Conservation (phyloP, 1,284 basidiomycete genomes). For the Trametes sp. region DNA sequence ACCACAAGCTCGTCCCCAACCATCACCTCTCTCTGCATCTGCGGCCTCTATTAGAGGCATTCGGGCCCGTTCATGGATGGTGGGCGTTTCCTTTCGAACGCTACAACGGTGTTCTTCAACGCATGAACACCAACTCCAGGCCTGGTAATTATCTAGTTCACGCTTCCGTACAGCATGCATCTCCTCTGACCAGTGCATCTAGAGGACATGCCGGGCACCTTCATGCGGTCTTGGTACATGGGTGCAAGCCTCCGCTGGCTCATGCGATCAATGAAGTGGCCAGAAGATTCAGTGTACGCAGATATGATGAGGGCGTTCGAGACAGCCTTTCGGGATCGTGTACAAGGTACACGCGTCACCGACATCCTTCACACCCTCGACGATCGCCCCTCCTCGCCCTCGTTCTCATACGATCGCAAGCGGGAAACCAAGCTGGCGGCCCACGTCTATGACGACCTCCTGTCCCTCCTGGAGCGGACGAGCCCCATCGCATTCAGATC, state of each 20-base stretch:
- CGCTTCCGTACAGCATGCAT: background rate
- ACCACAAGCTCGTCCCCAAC: slow-evolving; percentile 41
- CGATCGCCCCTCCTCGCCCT: too few relatives aligned
- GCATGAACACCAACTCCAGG: slow-evolving; percentile 41
- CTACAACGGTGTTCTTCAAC: slow-evolving; percentile 42
- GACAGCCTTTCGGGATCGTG: background rate
- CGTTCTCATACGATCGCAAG: too few relatives aligned
- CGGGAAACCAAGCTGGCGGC: too few relatives aligned
- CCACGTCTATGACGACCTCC: too few relatives aligned
- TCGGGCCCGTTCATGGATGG: slow-evolving; percentile 47
- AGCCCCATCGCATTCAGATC: too few relatives aligned
- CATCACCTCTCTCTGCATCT: slow-evolving; percentile 49
- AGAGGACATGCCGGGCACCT: slow-evolving; percentile 16
- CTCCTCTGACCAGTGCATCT: background rate
- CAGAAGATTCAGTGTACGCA: too few relatives aligned
- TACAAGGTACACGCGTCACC: too few relatives aligned
- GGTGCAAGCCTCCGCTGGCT: slow-evolving; percentile 11
- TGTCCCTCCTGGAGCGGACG: too few relatives aligned
- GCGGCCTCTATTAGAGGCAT: slow-evolving; percentile 34
- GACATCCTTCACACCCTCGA: too few relatives aligned
- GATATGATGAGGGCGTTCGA: background rate
- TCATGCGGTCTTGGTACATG: slow-evolving; percentile 19
- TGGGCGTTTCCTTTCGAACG: slow-evolving; percentile 43
- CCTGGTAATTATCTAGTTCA: slow-evolving; percentile 35
- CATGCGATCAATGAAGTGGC: slow-evolving; percentile 6